phyloP scores from a whole-genome alignment of 139 green algal genomes.

The Coelastrella sp. region DNA sequence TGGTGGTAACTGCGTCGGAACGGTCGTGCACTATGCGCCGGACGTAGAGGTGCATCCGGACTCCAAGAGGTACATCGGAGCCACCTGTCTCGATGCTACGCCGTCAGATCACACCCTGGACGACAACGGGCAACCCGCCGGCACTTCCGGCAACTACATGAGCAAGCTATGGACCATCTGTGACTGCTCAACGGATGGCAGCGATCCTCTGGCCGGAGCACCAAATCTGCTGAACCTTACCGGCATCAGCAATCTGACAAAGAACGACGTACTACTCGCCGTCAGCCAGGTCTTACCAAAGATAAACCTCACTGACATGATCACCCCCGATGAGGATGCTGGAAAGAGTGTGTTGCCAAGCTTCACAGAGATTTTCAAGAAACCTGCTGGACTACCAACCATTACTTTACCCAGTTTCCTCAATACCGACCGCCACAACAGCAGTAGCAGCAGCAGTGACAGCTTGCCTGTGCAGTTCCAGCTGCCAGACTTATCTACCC shows the following conservation, averaged over 20 bases:
- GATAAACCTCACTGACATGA: slow-evolving; percentile 1
- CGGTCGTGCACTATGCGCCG: slow-evolving; percentile 7
- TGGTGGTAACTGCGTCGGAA: slow-evolving; percentile 48
- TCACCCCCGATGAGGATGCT: not conserved
- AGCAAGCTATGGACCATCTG: slow-evolving; percentile 48
- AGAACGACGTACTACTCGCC: slow-evolving; percentile 38
- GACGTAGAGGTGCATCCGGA: not conserved
- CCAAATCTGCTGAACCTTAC: slow-evolving; percentile 15
- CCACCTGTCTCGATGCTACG: slow-evolving; percentile 42
- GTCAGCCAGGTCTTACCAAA: slow-evolving; percentile 27
- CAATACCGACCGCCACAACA: not conserved
- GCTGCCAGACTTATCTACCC: slow-evolving; percentile 2
- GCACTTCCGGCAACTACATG: slow-evolving; percentile 17
- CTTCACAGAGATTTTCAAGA: not conserved
- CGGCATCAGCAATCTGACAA: slow-evolving; percentile 2
- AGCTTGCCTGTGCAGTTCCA: not conserved
- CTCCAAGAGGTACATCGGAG: slow-evolving; percentile 11
- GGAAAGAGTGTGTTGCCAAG: not conserved
- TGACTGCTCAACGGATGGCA: slow-evolving; percentile 11
- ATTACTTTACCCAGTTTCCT: slow-evolving; percentile 29
- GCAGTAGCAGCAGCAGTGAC: not conserved
- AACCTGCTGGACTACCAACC: not conserved
- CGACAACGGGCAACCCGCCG: not conserved
- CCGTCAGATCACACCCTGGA: slow-evolving; percentile 36
- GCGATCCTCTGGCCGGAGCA: too few relatives aligned